Evolutionary conservation across 805 yeast genomes (phyloP), one percentile per base, ranked within the genome.

Genomic region (Wickerhamiella lipophila): DNA sequence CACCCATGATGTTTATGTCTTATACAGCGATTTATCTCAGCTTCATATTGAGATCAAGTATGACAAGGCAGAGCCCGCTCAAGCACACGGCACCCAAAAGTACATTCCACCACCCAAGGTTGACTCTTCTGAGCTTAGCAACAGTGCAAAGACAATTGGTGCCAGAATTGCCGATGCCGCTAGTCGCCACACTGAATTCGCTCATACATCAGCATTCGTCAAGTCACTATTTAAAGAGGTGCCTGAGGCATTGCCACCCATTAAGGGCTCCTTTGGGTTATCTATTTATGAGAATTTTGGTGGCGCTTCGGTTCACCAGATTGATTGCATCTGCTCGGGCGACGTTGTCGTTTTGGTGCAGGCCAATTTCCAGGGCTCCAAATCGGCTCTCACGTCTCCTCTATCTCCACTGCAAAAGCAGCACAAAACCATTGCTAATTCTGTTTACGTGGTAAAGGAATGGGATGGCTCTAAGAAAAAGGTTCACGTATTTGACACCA

Each of bases 321-420:
- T 66, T 26, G 86, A 77, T 49, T 82, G 78, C 36, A 74, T 87
- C 49, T 71, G 75, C 43, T 80, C 94, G 0, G 98, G 98, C 52
- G 97, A 92, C 63, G 71, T 89, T 8, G 64, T 86, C 38, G 83
- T 86, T 46, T 74, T 86, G 53, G 75, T 79, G 57, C 78, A 78
- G 49, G 95, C 86, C 6, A 74, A 74, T 52, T 88, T 89, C 65
- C 77, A 75, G 53, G 75, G 79, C 6, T 84, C 79, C 56, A 72
- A 73, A 47, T 32, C 38, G 38, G 38, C 38, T 15, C n/a, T 32
- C 6, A 32, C 38, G 5, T 70, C 71, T 4, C 71, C 75, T 26
- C 59, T 78, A 13, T 70, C 71, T 4, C 71, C 75, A 29, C 59
- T 78, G 34, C 75, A 71, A 48, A 75, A 71, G 57, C 81, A 81